Percentiles rank a stretch among this genome's conserved stretches.
Conservation (phyloP, 306 rosid species). For the Pueraria montana region DNA sequence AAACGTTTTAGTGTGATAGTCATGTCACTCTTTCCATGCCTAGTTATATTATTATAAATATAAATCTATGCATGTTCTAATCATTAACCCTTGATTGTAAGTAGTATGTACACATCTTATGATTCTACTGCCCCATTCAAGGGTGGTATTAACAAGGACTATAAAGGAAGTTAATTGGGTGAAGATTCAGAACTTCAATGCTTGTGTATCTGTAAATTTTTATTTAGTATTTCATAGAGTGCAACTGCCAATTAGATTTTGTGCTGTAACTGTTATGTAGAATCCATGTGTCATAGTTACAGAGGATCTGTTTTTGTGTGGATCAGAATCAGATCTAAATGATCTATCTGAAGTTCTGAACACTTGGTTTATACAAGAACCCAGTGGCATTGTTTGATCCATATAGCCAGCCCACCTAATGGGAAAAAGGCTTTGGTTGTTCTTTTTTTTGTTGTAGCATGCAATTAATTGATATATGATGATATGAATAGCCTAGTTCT, state of each 20-base stretch:
- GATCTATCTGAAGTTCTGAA: constrained; percentile 11
- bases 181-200: not conserved
- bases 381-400: constrained; percentile 4
- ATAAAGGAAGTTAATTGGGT: not conserved
- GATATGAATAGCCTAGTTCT: constrained; percentile 32
- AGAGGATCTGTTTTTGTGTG: constrained; percentile 25
- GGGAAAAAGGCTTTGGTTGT: constrained; percentile 15
- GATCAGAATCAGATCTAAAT: constrained; percentile 3
- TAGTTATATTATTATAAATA: constrained; percentile 10
- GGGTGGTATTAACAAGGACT: constrained; percentile 21
- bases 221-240: constrained; percentile 12
- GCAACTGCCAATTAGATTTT: constrained; percentile 37
- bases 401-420: not conserved
- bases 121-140: constrained; percentile 22
- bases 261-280: constrained; percentile 12
- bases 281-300: constrained; percentile 21
- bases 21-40: constrained; percentile 6
- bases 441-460: not conserved
- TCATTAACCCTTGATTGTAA: not conserved
- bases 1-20: not conserved
- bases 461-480: not conserved
- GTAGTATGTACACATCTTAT: not conserved
- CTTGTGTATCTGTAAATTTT: constrained; percentile 9
- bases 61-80: constrained; percentile 16
- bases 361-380: not conserved